These are phyloP conservation scores for Erodium texanum DNA, from an alignment of 441 rosid genomes.

Conservation along the genomic window DNA sequence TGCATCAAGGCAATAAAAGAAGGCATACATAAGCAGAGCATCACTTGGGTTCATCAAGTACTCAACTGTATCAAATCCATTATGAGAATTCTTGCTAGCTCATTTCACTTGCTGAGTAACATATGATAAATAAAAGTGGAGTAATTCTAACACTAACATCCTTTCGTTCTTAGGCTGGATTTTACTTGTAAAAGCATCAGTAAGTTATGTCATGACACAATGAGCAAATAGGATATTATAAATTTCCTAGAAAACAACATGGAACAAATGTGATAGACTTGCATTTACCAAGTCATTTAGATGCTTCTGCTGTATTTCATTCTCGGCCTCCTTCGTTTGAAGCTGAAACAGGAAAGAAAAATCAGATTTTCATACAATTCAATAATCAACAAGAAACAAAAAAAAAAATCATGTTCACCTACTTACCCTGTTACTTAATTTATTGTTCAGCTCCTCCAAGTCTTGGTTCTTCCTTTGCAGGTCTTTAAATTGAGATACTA, in stretches of 20 bases:
- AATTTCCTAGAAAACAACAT: neutral
- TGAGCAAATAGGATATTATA: neutral
- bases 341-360: conserved; percentile 35
- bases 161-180: neutral
- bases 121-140: no score
- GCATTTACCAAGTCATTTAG: conserved; percentile 55
- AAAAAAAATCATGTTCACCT: neutral
- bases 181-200: neutral
- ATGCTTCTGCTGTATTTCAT: conserved; percentile 41
- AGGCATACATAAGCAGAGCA: no score
- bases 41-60: no score
- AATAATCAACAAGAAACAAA: conserved; percentile 1
- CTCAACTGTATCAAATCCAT: no score
- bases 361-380: neutral
- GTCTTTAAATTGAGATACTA: conserved; percentile 75
- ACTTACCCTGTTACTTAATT: conserved; percentile 47
- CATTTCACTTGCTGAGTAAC: no score
- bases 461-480: conserved; percentile 60
- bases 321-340: conserved; percentile 53
- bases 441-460: conserved; percentile 55
- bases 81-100: no score
- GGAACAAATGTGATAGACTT: neutral
- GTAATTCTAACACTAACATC: neutral
- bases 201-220: neutral
- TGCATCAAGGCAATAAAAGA: no score